phyloP scores from a whole-genome alignment of 345 rosid genomes.

The Eucalyptus marginata region DNA sequence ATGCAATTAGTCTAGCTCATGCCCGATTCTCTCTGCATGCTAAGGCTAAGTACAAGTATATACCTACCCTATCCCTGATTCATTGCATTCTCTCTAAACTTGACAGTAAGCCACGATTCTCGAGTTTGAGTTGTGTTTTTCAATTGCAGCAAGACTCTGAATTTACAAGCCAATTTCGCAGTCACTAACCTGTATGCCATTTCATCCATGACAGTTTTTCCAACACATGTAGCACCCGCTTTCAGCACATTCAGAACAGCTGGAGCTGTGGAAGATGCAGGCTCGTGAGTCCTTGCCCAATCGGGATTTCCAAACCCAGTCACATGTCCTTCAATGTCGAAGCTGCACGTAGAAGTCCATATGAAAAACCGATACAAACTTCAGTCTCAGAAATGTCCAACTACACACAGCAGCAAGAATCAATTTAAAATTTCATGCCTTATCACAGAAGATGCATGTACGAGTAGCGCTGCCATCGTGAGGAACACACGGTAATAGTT shows the following conservation, averaged over 20 bases:
- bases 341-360: constrained; percentile 21
- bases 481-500: not conserved
- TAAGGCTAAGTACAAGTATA: not conserved
- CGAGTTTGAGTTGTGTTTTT: not conserved
- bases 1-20: not conserved
- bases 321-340: constrained; percentile 70
- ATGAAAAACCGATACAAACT: not conserved
- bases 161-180: not conserved
- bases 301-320: constrained; percentile 94
- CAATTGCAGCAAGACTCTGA: not conserved
- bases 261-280: constrained; percentile 62
- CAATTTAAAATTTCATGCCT: not conserved
- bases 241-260: constrained; percentile 49
- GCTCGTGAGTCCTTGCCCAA: constrained; percentile 77
- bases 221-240: constrained; percentile 65
- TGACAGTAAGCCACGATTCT: not conserved
- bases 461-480: not conserved
- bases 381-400: not conserved
- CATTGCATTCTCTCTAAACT: not conserved
- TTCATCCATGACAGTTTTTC: constrained; percentile 83
- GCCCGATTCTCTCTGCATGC: not conserved
- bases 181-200: constrained; percentile 75
- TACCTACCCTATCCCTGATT: not conserved
- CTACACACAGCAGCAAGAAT: not conserved
- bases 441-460: not conserved